Evolutionary conservation across 257 asterid genomes (phyloP), one percentile per base, ranked within the genome.

Genomic region (Capsicum baccatum): DNA sequence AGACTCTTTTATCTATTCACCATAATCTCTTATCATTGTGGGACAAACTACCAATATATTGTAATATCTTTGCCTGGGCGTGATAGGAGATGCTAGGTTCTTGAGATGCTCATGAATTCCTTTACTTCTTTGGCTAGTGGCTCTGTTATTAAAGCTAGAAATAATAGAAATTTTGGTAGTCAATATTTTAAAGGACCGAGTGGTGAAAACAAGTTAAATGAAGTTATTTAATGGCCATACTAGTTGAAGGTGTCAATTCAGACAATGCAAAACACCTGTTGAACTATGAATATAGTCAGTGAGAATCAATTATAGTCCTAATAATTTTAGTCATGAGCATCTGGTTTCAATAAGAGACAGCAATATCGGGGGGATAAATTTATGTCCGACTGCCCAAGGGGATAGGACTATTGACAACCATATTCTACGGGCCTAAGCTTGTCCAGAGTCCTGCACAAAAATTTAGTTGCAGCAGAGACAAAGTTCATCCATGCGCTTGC

Each of bases 401-500:
- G 85, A 87, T 92, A 88, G 35, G 93, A 80, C 69, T 1, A 6
- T 12, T 12, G 71, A 64, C 17, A 63, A 92, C 98, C 97, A 92
- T 80, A 95, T 91, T 85, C 96, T 95, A 66, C 91, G 79, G 15
- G 91, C 95, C 85, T 86, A 82, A 82, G 89, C 94, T 87, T 90
- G 97, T 39, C 86, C 92, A 5, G 89, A 71, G 88, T 94, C 96
- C 1, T 81, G 59, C 63, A 85, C 88, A 13, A 90, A 14, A 83
- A 9, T 93, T 91, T 94, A 90, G 93, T 88, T 88, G 67, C 86
- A 85, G 87, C 83, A 67, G 81, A 1, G 92, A 91, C 85, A 92
- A 59, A 84, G 80, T 91, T 69, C 68, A 83, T 98, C 98, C 93
- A 83, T 94, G 94, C 10, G 94, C 91, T 69, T 89, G 89, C 90